These are phyloP conservation scores for Exophiala phaeomuriformis DNA, from an alignment of 2,329 filamentous ascomycete species.

Conservation along the genomic window DNA sequence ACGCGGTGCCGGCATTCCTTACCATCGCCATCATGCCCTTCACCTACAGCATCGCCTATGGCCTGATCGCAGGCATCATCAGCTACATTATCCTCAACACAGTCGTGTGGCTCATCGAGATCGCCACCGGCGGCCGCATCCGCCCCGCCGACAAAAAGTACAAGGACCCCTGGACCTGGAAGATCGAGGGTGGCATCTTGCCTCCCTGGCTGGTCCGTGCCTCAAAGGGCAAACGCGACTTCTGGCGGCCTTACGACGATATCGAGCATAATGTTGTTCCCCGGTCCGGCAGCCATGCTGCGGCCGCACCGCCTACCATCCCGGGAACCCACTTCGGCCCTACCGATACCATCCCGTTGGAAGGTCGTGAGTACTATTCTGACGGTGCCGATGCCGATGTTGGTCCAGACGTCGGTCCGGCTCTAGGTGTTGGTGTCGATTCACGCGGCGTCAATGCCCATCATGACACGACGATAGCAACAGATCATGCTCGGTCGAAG, in stretches of 20 bases:
- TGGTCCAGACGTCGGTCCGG: too few species aligned
- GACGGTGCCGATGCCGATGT: too few species aligned
- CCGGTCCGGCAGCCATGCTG: too few species aligned
- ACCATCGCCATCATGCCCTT: slow-evolving; percentile 83
- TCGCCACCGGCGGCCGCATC: slow-evolving; percentile 60
- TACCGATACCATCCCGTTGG: too few species aligned
- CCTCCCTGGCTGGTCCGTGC: slow-evolving; percentile 66
- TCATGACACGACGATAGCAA: slow-evolving; percentile 7
- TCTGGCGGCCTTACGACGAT: slow-evolving; percentile 51
- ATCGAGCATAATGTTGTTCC: slow-evolving; percentile 19
- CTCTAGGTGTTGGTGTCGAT: too few species aligned
- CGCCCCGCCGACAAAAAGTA: slow-evolving; percentile 66
- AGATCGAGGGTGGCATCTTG: slow-evolving; percentile 64
- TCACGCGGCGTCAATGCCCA: slow-evolving; percentile 1
- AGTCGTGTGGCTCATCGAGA: slow-evolving; percentile 60
- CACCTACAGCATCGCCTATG: slow-evolving; percentile 81
- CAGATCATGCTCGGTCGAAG: background rate
- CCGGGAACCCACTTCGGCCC: too few species aligned
- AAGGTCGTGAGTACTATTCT: too few species aligned
- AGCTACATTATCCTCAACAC: slow-evolving; percentile 71
- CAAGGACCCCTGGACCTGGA: slow-evolving; percentile 75
- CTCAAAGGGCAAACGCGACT: slow-evolving; percentile 60
- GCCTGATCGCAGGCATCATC: slow-evolving; percentile 71
- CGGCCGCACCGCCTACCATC: too few species aligned
- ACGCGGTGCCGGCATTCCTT: slow-evolving; percentile 76